Base-by-base conservation (phyloP, 345 rosid genomes). In the Acer campestre region DNA sequence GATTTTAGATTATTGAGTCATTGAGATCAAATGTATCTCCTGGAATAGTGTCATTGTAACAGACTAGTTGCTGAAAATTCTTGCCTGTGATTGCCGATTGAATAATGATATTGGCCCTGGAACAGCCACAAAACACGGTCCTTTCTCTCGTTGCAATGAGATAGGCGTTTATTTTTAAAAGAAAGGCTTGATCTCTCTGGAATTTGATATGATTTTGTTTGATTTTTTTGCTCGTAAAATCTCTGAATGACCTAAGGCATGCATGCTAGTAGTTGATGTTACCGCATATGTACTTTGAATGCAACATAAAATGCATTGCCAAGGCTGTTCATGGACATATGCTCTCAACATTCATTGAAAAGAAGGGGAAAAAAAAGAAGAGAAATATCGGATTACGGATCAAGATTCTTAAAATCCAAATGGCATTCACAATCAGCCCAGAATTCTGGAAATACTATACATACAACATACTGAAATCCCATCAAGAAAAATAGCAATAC, bases 401-500 rank as follows among this genome's bases (percentile, higher is more conserved):
- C 22, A 29, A 11, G 10, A 38, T 56, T 75, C 63, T 64, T 20
- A 35, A 35, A 29, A 38, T 62, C 49, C 74, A 31, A n/a, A 16
- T 70, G 74, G 66, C 64, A 77, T 71, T 61, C 31, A 56, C 72
- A 58, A 40, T 20, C 59, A 69, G 58, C 61, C 79, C 70, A 59
- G 48, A 64, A 61, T 78, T 40, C 46, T 29, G 17, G 22, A n/a
- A 78, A 64, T 40, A 65, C 75, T 75, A 59, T 61, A 81, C 82
- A 59, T 61, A 81, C 82, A 81, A 61, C 63, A 79, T 44, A 64
- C 42, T 71, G 58, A 71, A 77, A 44, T 27, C 55, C 69, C 62
- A 62, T 58, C 46, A 18, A 1, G 58, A 59, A 49, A 12, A 6
- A 73, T 12, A 20, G 67, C 20, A 1, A 5, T 29, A 73, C 14